phyloP scores from a whole-genome alignment of 345 rosid genomes.

The Arabidopsis arenosa region DNA sequence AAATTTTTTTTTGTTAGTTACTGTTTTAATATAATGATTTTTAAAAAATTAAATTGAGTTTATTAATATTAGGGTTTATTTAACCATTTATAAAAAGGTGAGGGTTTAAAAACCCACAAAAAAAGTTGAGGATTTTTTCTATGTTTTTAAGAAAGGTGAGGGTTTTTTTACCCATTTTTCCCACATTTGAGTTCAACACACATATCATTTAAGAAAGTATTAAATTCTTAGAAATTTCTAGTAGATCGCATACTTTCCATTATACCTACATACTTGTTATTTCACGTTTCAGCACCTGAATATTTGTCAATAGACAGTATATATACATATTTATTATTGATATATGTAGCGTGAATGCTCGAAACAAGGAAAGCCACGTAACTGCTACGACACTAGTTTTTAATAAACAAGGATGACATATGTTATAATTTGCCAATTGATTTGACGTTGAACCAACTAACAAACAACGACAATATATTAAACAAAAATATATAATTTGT shows the following conservation, averaged over 20 bases:
- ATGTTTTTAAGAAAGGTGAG: no score
- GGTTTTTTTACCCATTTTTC: no score
- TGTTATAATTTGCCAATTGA: constrained; percentile 20
- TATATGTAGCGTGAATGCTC: constrained; percentile 34
- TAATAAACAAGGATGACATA: constrained; percentile 17
- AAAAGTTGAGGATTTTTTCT: no score
- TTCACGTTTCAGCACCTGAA: constrained; percentile 21
- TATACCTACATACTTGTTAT: background rate
- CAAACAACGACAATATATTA: constrained; percentile 18
- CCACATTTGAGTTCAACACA: no score
- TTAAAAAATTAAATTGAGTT: no score
- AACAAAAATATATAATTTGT: background rate
- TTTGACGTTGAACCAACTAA: constrained; percentile 43
- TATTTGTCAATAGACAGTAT: background rate
- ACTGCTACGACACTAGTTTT: constrained; percentile 27
- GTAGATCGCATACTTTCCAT: background rate
- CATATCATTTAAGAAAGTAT: no score
- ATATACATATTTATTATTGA: constrained; percentile 1
- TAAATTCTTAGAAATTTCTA: background rate
- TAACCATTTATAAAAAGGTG: no score
- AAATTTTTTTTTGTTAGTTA: no score
- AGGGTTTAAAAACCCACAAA: no score
- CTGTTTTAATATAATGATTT: no score
- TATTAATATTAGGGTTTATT: no score
- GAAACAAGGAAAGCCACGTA: constrained; percentile 43